Conservation (phyloP, 2,329 filamentous ascomycete species). For the Sordariomycetes sp. region DNA sequence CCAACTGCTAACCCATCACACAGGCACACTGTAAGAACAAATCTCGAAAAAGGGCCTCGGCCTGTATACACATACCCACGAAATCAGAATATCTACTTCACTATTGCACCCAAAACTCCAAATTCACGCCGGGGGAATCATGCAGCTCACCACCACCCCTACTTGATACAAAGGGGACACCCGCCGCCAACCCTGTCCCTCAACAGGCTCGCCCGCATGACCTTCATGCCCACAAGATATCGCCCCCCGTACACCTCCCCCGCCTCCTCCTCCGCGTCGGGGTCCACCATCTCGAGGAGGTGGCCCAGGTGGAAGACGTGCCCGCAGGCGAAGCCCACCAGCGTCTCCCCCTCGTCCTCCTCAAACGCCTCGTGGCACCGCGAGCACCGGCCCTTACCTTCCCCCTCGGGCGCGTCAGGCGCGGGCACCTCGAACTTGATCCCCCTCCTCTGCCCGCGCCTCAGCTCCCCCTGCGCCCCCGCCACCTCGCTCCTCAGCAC, state of each 20-base stretch:
- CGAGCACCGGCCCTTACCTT: conserved; percentile 41
- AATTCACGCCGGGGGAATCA: too few relatives aligned
- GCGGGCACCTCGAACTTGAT: conserved; percentile 74
- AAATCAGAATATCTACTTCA: too few relatives aligned
- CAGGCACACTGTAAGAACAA: too few relatives aligned
- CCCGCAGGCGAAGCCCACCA: conserved; percentile 73
- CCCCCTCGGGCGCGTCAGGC: conserved; percentile 21
- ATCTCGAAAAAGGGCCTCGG: too few relatives aligned
- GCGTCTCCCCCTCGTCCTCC: conserved; percentile 55
- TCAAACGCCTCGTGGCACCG: conserved; percentile 45
- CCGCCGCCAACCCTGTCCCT: conserved; percentile 57
- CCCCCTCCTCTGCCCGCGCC: conserved; percentile 69
- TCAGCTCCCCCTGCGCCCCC: conserved; percentile 68
- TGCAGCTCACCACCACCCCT: neutral
- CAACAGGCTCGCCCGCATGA: conserved; percentile 73
- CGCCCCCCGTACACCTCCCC: conserved; percentile 32
- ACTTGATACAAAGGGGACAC: conserved; percentile 46
- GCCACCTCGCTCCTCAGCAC: conserved; percentile 84
- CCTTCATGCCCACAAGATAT: conserved; percentile 72
- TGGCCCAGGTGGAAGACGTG: conserved; percentile 74
- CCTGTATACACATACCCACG: too few relatives aligned
- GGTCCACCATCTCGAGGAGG: conserved; percentile 44
- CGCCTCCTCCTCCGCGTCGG: conserved; percentile 34
- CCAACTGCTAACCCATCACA: too few relatives aligned
- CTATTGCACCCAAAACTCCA: too few relatives aligned